These are phyloP conservation scores for Vitis hybrid DNA, from an alignment of 177 flowering plant species.

Conservation along the genomic window DNA sequence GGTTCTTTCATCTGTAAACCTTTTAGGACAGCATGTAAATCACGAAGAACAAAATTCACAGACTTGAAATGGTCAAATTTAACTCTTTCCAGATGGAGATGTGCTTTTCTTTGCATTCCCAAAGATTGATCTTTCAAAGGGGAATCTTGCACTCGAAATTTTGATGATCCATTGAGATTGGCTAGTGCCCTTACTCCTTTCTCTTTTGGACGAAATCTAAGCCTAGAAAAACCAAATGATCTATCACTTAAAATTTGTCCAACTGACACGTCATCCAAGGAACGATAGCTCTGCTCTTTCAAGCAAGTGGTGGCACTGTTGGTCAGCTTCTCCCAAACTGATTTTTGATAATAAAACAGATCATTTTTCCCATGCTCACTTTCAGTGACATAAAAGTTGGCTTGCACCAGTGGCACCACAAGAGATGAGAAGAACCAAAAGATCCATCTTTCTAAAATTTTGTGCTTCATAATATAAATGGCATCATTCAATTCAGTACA, in stretches of 20 bases:
- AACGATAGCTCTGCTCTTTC: constrained; percentile 35
- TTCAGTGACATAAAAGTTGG: constrained; percentile 83
- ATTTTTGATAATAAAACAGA: constrained; percentile 63
- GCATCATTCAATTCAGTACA: constrained; percentile 14
- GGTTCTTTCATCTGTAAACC: constrained; percentile 52
- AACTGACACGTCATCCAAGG: constrained; percentile 38
- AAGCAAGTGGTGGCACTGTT: constrained; percentile 30
- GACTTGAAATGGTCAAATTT: constrained; percentile 41
- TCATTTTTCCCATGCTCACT: constrained; percentile 68
- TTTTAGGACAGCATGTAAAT: constrained; percentile 62
- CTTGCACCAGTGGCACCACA: constrained; percentile 22
- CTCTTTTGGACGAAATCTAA: constrained; percentile 74
- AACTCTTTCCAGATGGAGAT: not conserved
- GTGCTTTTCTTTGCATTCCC: constrained; percentile 10
- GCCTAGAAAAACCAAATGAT: constrained; percentile 75
- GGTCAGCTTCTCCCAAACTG: constrained; percentile 60
- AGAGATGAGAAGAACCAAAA: constrained; percentile 74
- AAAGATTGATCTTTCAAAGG: constrained; percentile 12
- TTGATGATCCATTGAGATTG: constrained; percentile 68
- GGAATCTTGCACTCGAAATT: constrained; percentile 16
- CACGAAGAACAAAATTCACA: constrained; percentile 63
- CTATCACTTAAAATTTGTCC: constrained; percentile 38
- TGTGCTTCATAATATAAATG: constrained; percentile 28
- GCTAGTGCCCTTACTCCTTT: constrained; percentile 69
- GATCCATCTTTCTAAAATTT: constrained; percentile 59